Conservation (phyloP, 1,139 yeast species). For the Geotrichum klebahnii region DNA sequence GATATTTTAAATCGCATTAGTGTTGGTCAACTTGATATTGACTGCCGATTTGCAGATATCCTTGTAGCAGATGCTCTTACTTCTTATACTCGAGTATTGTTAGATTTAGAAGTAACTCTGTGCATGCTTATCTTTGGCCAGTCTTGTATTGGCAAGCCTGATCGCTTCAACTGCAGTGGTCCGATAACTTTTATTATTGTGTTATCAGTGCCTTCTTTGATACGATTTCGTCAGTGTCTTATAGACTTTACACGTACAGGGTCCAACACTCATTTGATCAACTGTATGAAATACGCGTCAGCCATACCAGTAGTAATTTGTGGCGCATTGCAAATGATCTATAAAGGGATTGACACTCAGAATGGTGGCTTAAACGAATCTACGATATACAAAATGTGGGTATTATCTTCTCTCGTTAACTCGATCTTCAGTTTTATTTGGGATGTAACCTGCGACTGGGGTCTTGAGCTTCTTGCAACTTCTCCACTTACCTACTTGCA, state of each 20-base stretch:
- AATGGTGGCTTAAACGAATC: constrained; percentile 28
- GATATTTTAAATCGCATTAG: constrained; percentile 50
- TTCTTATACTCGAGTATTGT: constrained; percentile 69
- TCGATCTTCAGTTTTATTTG: constrained; percentile 77
- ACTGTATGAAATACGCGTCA: constrained; percentile 68
- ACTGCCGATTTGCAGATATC: constrained; percentile 67
- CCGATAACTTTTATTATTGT: constrained; percentile 48
- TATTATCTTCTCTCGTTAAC: constrained; percentile 52
- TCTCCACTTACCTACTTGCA: constrained; percentile 20
- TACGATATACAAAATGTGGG: constrained; percentile 46
- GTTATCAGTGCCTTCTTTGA: constrained; percentile 59
- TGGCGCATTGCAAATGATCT: constrained; percentile 27
- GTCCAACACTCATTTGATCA: constrained; percentile 55
- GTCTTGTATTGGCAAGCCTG: constrained; percentile 35
- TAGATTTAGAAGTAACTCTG: constrained; percentile 55
- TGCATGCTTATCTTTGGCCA: constrained; percentile 41
- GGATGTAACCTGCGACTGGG: constrained; percentile 92
- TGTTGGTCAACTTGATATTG: constrained; percentile 52
- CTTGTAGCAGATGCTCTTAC: constrained; percentile 76
- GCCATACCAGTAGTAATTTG: constrained; percentile 59
- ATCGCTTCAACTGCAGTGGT: constrained; percentile 38
- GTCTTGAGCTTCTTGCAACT: constrained; percentile 45
- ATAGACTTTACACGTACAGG: constrained; percentile 56
- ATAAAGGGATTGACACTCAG: constrained; percentile 22
- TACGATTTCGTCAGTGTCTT: constrained; percentile 78